phyloP scores from a whole-genome alignment of 768 basidiomycete species.

The Podaxis pistillaris region DNA sequence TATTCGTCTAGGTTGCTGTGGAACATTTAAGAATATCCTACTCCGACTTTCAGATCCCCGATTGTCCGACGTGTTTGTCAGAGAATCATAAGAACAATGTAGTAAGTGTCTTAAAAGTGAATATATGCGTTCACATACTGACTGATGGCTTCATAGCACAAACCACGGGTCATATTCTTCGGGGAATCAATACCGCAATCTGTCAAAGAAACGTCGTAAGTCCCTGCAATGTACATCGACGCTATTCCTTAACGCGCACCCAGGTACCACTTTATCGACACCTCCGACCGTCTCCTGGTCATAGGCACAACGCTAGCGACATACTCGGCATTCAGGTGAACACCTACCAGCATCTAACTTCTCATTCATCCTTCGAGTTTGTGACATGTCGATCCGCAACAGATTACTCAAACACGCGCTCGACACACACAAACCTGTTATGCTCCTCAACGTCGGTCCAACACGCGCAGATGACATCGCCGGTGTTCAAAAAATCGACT shows the following conservation, averaged over 20 bases:
- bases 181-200: slow-evolving; percentile 78
- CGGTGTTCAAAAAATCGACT: slow-evolving; percentile 78
- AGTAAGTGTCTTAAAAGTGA: slow-evolving; percentile 36
- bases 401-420: slow-evolving; percentile 82
- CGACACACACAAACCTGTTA: slow-evolving; percentile 70
- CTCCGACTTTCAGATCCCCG: slow-evolving; percentile 74
- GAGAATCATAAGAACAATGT: slow-evolving; percentile 59
- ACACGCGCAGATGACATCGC: slow-evolving; percentile 74
- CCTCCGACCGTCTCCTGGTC: slow-evolving; percentile 67
- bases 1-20: slow-evolving; percentile 62
- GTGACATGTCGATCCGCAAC: slow-evolving; percentile 6
- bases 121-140: neutral
- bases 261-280: slow-evolving; percentile 59
- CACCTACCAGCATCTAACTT: neutral
- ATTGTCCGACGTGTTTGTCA: slow-evolving; percentile 65
- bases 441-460: slow-evolving; percentile 86
- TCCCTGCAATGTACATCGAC: neutral
- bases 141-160: slow-evolving; percentile 47
- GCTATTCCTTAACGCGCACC: neutral
- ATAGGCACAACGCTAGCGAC: slow-evolving; percentile 92
- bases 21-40: slow-evolving; percentile 70
- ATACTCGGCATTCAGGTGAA: slow-evolving; percentile 85
- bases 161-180: slow-evolving; percentile 85
- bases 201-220: slow-evolving; percentile 74
- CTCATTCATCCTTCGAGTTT: neutral